phyloP scores from a whole-genome alignment of 2,329 filamentous ascomycete genomes.

The Coleophoma crateriformis region DNA sequence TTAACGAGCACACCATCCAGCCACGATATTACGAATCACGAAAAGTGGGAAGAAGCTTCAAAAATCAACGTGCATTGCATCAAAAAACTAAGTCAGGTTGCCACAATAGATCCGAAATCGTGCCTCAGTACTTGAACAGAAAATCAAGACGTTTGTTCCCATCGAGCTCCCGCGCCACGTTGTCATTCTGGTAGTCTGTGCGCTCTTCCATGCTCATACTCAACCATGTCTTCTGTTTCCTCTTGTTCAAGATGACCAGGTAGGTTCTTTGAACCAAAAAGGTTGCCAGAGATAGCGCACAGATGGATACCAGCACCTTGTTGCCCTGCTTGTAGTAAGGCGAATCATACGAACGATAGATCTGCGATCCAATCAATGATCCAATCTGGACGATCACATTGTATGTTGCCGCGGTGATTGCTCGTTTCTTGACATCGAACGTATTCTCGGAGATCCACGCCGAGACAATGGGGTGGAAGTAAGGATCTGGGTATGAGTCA shows the following conservation, averaged over 20 bases:
- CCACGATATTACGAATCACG: not conserved
- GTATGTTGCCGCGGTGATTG: slow-evolving; percentile 41
- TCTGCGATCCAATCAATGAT: slow-evolving; percentile 34
- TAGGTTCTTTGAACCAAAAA: slow-evolving; percentile 43
- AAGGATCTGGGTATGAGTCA: slow-evolving; percentile 33
- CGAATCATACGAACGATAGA: slow-evolving; percentile 45
- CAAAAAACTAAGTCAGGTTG: slow-evolving; percentile 1
- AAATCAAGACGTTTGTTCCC: slow-evolving; percentile 47
- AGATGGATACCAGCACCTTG: slow-evolving; percentile 48
- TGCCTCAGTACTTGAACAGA: slow-evolving; percentile 37
- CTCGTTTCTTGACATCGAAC: slow-evolving; percentile 43
- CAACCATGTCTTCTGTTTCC: slow-evolving; percentile 41
- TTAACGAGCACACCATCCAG: not conserved
- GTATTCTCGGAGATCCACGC: slow-evolving; percentile 45
- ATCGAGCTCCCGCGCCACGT: slow-evolving; percentile 36
- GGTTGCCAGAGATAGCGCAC: slow-evolving; percentile 39
- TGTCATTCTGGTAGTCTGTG: slow-evolving; percentile 38
- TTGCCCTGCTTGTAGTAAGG: slow-evolving; percentile 43
- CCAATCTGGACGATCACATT: slow-evolving; percentile 42
- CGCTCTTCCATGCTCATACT: slow-evolving; percentile 38
- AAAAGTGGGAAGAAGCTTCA: no score
- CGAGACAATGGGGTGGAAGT: slow-evolving; percentile 49
- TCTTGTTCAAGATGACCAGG: slow-evolving; percentile 39
- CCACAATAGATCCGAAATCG: not conserved
- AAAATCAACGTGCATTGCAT: no score